Evolutionary conservation across 805 yeast species (phyloP).

Genomic region (Priceomyces haplophilus): DNA sequence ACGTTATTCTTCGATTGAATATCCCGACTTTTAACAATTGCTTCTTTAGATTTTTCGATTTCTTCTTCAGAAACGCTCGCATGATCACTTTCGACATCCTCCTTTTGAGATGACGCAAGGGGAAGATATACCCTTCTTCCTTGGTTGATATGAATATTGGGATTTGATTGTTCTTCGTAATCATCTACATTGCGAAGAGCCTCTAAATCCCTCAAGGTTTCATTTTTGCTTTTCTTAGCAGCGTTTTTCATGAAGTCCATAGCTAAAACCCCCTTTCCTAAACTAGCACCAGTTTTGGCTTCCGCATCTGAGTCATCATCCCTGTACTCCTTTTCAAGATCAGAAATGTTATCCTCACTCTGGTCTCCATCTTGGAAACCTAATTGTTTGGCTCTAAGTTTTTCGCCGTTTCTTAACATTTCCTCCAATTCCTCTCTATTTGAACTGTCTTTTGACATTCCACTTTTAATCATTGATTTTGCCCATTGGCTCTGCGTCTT

Average conservation of each 20-base stretch:
- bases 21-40: conserved; percentile 27
- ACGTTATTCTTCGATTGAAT: conserved; percentile 2
- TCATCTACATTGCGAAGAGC: conserved; percentile 43
- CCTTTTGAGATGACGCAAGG: conserved; percentile 41
- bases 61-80: conserved; percentile 41
- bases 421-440: conserved; percentile 90
- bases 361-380: conserved; percentile 58
- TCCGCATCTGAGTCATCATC: conserved; percentile 37
- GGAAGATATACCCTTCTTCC: conserved; percentile 87
- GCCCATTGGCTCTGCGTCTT: conserved; percentile 91
- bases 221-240: conserved; percentile 60
- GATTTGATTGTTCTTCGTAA: conserved; percentile 15
- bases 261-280: conserved; percentile 86
- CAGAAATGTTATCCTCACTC: conserved; percentile 51
- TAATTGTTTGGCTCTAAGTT: conserved; percentile 65
- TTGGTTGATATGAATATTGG: conserved; percentile 53
- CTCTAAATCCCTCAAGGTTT: conserved; percentile 53
- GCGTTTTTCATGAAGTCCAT: conserved; percentile 97
- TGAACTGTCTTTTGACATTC: conserved; percentile 81
- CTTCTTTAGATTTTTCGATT: conserved; percentile 42
- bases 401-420: conserved; percentile 86
- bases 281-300: conserved; percentile 29
- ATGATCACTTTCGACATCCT: conserved; percentile 33
- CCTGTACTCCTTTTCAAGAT: conserved; percentile 39
- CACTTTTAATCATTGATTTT: conserved; percentile 80